phyloP scores from a whole-genome alignment of 192 early-diverging fungal species.

The Gigaspora rosea region DNA sequence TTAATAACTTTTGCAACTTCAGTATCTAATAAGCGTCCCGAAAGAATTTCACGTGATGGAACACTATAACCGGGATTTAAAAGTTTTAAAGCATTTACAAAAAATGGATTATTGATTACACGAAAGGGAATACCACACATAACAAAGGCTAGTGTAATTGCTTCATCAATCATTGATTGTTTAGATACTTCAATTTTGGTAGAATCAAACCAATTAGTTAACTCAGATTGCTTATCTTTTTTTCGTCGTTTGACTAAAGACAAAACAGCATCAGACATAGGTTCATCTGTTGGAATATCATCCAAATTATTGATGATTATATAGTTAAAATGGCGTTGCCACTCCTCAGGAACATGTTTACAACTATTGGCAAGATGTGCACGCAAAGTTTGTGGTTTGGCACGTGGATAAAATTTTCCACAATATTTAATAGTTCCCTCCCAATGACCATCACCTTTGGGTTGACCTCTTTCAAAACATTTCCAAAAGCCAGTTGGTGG shows the following conservation, averaged over 20 bases:
- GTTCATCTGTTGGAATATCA: neutral
- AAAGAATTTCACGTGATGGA: too few relatives aligned
- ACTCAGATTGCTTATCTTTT: neutral
- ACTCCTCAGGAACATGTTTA: neutral
- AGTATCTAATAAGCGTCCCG: too few relatives aligned
- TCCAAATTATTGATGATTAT: neutral
- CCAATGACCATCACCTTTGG: neutral
- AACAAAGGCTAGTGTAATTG: neutral
- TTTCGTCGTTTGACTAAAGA: neutral
- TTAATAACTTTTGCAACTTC: too few relatives aligned
- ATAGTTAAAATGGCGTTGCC: neutral
- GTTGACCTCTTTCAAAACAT: neutral
- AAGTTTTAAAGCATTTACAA: neutral
- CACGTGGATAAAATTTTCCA: neutral
- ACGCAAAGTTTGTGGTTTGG: neutral
- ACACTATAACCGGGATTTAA: too few relatives aligned
- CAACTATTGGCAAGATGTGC: slow-evolving; percentile 4
- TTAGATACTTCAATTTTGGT: too few relatives aligned
- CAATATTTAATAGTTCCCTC: neutral
- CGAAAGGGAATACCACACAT: neutral
- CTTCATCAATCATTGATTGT: neutral
- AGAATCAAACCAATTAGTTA: neutral
- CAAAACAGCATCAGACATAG: neutral
- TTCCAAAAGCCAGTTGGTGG: neutral
- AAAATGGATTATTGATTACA: neutral